These are phyloP conservation scores for Parietaria judaica DNA, from an alignment of 306 rosid species.

Conservation along the genomic window DNA sequence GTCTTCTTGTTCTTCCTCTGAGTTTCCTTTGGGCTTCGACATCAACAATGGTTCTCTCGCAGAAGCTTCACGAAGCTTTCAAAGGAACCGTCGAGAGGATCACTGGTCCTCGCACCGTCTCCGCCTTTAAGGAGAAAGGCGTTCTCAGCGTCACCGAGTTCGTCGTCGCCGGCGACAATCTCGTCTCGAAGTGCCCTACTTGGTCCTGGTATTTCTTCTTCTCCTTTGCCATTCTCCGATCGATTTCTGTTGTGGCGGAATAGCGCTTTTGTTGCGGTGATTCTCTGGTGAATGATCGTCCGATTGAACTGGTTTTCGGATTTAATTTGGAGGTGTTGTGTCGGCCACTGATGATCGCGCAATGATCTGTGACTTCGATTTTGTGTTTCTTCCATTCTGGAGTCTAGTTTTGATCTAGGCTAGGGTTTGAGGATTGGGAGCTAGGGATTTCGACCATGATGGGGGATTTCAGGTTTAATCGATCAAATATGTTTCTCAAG, in stretches of 20 bases:
- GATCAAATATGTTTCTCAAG: no score
- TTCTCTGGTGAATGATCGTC: no score
- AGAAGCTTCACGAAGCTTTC: conserved; percentile 95
- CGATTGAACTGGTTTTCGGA: no score
- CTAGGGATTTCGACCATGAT: neutral
- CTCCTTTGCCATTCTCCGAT: neutral
- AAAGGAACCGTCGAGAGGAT: conserved; percentile 96
- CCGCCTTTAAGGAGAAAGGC: conserved; percentile 97
- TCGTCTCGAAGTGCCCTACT: conserved; percentile 97
- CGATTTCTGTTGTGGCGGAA: neutral
- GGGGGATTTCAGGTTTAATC: neutral
- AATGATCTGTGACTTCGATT: no score
- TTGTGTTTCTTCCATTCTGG: no score
- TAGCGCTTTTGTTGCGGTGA: neutral
- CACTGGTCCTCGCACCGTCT: conserved; percentile 84
- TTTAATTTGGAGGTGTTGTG: no score
- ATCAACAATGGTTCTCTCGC: conserved; percentile 75
- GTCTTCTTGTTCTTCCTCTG: neutral
- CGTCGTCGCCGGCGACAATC: conserved; percentile 82
- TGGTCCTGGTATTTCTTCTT: conserved; percentile 77
- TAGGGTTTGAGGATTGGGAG: no score
- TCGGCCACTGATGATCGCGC: no score
- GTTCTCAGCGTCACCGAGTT: conserved; percentile 95
- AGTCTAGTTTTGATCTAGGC: no score
- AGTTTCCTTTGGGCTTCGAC: neutral